A percentile compares a stretch with the other conserved stretches of the same genome.
Evolutionary conservation across 164 flowering plant species (phyloP).

Genomic region (Kalanchoe fedtschenkoi): DNA sequence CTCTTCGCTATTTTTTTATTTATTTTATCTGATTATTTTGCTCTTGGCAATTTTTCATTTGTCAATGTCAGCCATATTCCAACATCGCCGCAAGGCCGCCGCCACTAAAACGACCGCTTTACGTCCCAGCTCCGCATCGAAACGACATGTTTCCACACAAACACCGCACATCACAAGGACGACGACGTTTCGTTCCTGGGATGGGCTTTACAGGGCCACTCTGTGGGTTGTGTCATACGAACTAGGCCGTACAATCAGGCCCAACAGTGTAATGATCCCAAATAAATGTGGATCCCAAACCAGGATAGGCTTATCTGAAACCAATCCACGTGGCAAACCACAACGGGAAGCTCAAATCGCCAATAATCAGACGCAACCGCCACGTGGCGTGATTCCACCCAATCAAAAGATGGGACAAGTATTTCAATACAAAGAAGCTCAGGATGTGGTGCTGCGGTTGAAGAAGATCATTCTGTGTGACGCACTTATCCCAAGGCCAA

Average conservation of each 20-base stretch:
- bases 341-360: constrained; percentile 22
- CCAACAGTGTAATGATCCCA: neutral
- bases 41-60: neutral
- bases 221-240: too few relatives aligned
- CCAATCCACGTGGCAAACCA: constrained; percentile 28
- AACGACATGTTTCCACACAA: too few relatives aligned
- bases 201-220: too few relatives aligned
- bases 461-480: neutral
- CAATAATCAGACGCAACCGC: constrained; percentile 16
- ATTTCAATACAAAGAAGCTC: too few relatives aligned
- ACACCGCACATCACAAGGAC: neutral
- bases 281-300: too few relatives aligned
- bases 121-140: too few relatives aligned
- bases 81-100: neutral
- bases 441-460: too few relatives aligned
- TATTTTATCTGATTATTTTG: neutral
- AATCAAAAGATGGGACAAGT: constrained; percentile 16
- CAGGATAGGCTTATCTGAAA: constrained; percentile 38
- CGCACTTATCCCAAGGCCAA: constrained; percentile 8
- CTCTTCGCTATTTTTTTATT: neutral
- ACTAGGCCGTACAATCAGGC: neutral
- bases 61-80: constrained; percentile 1
- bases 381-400: constrained; percentile 41
- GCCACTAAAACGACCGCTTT: too few relatives aligned
- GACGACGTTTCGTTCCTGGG: neutral